These are phyloP conservation scores for Coemansia sp. DNA, from an alignment of 192 early-diverging fungal species.

Conservation along the genomic window DNA sequence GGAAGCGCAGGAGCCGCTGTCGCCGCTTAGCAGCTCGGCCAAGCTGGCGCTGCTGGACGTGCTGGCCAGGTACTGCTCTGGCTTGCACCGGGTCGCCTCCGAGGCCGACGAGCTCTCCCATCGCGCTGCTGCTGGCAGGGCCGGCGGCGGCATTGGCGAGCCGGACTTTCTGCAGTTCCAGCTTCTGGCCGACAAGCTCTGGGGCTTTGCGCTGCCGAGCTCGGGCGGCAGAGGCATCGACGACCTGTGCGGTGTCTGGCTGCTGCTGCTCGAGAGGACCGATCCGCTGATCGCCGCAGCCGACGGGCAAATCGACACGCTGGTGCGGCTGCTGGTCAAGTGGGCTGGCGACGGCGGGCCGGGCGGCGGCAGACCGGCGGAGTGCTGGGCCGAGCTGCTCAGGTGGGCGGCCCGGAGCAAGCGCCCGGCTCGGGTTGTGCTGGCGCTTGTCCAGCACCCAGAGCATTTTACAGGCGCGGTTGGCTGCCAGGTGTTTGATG, in stretches of 20 bases:
- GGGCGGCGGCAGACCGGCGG: neutral
- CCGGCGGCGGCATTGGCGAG: neutral
- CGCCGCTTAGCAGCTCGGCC: neutral
- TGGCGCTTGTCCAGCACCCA: neutral
- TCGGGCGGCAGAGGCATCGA: neutral
- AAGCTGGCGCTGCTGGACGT: conserved; percentile 14
- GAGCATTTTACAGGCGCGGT: neutral
- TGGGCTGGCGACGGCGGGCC: conserved; percentile 3
- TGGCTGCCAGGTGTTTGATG: conserved; percentile 6
- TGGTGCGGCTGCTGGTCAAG: conserved; percentile 13
- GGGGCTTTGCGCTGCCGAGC: conserved; percentile 2
- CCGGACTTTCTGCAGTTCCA: conserved; percentile 14
- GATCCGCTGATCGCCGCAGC: neutral
- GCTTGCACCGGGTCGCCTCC: conserved; percentile 5
- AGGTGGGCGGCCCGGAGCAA: conserved; percentile 12
- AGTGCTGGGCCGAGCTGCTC: conserved; percentile 11
- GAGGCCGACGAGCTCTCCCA: conserved; percentile 18
- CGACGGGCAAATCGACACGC: conserved; percentile 6
- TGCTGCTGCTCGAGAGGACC: conserved; percentile 1
- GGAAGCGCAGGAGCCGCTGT: neutral
- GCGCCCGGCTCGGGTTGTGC: neutral
- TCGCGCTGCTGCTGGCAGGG: neutral
- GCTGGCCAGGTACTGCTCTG: neutral
- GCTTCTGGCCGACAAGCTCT: conserved; percentile 25
- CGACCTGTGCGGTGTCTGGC: neutral